Conservation (phyloP, 2,329 filamentous ascomycete genomes). For the Cadophora sp. region DNA sequence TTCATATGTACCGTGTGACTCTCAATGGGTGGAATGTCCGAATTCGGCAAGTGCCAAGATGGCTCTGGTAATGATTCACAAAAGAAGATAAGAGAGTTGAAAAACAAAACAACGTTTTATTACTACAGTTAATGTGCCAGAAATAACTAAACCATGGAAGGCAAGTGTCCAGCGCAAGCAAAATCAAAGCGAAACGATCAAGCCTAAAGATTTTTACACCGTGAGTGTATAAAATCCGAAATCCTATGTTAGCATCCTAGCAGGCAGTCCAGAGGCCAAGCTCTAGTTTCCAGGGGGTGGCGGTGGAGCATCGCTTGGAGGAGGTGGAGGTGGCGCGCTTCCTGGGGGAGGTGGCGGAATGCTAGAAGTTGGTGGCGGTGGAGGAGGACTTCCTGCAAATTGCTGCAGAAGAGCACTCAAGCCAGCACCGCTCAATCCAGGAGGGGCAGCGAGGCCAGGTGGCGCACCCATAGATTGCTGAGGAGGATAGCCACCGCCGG, state of each 20-base stretch:
- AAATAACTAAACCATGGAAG: constrained; percentile 15
- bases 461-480: constrained; percentile 54
- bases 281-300: constrained; percentile 35
- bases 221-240: constrained; percentile 15
- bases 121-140: constrained; percentile 25
- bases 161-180: constrained; percentile 14
- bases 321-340: constrained; percentile 68
- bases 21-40: too few relatives aligned
- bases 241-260: constrained; percentile 28
- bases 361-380: constrained; percentile 60
- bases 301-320: constrained; percentile 49
- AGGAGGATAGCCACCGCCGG: constrained; percentile 51
- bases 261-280: constrained; percentile 3
- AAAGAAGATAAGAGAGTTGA: background rate
- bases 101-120: constrained; percentile 5
- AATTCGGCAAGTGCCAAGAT: background rate
- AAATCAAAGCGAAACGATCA: constrained; percentile 12
- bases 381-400: constrained; percentile 57
- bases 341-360: constrained; percentile 53
- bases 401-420: constrained; percentile 72
- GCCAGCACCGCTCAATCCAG: constrained; percentile 61
- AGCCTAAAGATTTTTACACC: background rate
- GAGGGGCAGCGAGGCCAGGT: constrained; percentile 49
- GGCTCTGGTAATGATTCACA: background rate
- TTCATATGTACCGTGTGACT: too few relatives aligned